Evolutionary conservation across 306 rosid genomes (phyloP).

Genomic region (Ochetophila trinervis): DNA sequence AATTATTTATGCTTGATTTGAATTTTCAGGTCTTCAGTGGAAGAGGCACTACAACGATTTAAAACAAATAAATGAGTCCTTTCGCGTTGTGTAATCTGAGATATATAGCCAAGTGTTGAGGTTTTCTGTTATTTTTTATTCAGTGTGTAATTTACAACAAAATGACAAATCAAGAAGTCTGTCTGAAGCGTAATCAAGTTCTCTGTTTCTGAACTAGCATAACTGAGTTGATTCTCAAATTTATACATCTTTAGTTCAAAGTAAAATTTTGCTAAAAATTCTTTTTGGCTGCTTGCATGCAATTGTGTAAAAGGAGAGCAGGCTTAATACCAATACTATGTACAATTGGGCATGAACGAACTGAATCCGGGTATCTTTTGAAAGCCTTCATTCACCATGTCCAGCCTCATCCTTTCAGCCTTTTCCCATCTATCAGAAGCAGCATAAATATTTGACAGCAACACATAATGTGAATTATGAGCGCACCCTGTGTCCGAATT

Average conservation of each 20-base stretch:
- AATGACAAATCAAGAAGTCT: not conserved
- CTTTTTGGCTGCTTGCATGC: not conserved
- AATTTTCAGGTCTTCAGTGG: constrained; percentile 90
- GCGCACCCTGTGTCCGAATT: constrained; percentile 17
- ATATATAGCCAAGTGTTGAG: too few relatives aligned
- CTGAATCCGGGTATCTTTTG: constrained; percentile 50
- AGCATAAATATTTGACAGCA: constrained; percentile 67
- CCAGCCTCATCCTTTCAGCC: constrained; percentile 48
- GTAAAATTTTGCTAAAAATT: not conserved
- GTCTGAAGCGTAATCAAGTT: not conserved
- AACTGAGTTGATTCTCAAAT: not conserved
- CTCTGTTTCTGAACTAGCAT: not conserved
- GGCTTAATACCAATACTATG: not conserved
- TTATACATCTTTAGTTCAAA: not conserved
- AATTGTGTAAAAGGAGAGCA: not conserved
- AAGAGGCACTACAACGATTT: constrained; percentile 80
- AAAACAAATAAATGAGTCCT: constrained; percentile 69
- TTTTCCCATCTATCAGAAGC: constrained; percentile 68
- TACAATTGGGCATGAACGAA: constrained; percentile 22
- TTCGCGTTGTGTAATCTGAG: constrained; percentile 53
- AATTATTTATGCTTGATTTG: constrained; percentile 6
- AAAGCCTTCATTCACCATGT: constrained; percentile 32
- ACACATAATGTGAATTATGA: constrained; percentile 37
- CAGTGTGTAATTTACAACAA: not conserved
- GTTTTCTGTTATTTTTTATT: not conserved